Evolutionary conservation across 2,329 filamentous ascomycete genomes (phyloP), one percentile per base, ranked within the genome.

Genomic region (Didymella glomerata): DNA sequence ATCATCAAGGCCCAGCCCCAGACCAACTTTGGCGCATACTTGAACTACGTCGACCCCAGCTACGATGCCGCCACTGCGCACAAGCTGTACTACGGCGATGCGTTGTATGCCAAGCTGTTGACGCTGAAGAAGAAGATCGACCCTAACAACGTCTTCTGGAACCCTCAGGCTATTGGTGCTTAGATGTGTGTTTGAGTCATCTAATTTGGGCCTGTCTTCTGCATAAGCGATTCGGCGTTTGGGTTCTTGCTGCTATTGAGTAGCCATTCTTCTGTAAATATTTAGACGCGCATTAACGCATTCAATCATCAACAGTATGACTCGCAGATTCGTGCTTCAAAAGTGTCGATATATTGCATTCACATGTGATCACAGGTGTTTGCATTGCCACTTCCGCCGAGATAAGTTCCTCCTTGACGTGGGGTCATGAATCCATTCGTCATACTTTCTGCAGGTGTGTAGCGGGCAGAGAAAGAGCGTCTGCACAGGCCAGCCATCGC

Each of bases 1-100:
- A 71, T 81, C 48, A 75, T 71, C 28, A 67, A 72, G 13, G 70
- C 68, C n/a, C 73, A 79, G 70, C 70, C 72, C 13, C 64, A 76
- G 34, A 76, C 72, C 1, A 64, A 73, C 8, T 83, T 82, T 71
- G 82, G 81, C 18, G 81, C 81, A 57, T 86, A 85, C 62, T 74
- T 82, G 63, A 85, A 85, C 75, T 86, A 85, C 51, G 79, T 83
- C 4, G 84, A 86, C 65, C 78, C 83, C 0, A 78, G 73, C 42
- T 75, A 84, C 57, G 76, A 77, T 66, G 75, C 78, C n/a, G 75
- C 75, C 2, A 76, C 76, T n/a, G 84, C 84, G 2, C 80, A 83
- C 62, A 68, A 80, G 58, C 68, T 82, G 62, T 85, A 85, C 71
- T 85, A 81, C 62, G 76, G 81, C 6, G 68, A 75, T 13, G 73